phyloP scores from a whole-genome alignment of 768 basidiomycete species.

The Myochromella boudieri region DNA sequence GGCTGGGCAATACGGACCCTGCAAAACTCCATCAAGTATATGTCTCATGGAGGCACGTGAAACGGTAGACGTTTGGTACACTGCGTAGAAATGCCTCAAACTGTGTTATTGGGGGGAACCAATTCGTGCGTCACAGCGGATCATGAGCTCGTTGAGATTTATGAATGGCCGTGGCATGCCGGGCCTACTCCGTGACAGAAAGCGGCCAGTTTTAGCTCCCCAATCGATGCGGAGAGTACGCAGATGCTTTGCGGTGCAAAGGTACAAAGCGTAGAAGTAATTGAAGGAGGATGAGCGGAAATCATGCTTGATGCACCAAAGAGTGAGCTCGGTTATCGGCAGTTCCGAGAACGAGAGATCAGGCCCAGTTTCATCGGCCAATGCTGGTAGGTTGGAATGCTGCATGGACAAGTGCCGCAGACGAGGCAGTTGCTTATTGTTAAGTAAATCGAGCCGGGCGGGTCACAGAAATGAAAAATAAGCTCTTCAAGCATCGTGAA shows the following conservation, averaged over 20 bases:
- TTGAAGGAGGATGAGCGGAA: conserved; percentile 4
- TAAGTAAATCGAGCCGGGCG: conserved; percentile 33
- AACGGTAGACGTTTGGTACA: conserved; percentile 13
- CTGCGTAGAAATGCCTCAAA: conserved; percentile 18
- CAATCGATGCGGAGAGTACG: conserved; percentile 44
- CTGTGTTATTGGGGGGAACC: conserved; percentile 16
- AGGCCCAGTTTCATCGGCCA: conserved; percentile 8
- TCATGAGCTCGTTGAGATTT: conserved; percentile 16
- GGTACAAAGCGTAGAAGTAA: conserved; percentile 22
- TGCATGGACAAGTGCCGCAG: conserved; percentile 41
- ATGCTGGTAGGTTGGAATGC: conserved; percentile 33
- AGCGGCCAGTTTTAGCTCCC: conserved; percentile 32
- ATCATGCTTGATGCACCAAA: conserved; percentile 33
- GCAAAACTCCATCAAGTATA: no score
- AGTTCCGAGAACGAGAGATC: conserved; percentile 27
- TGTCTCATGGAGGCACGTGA: conserved; percentile 14
- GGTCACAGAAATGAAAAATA: conserved; percentile 33
- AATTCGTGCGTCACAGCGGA: conserved; percentile 20
- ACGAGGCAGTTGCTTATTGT: conserved; percentile 33
- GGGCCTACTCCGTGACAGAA: conserved; percentile 27
- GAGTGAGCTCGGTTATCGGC: conserved; percentile 41
- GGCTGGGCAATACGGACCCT: no score
- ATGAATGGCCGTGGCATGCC: conserved; percentile 16
- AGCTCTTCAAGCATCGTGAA: conserved; percentile 39
- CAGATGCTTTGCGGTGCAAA: conserved; percentile 35